Conservation (phyloP, 768 basidiomycete genomes). For the Collybiopsis luxurians region DNA sequence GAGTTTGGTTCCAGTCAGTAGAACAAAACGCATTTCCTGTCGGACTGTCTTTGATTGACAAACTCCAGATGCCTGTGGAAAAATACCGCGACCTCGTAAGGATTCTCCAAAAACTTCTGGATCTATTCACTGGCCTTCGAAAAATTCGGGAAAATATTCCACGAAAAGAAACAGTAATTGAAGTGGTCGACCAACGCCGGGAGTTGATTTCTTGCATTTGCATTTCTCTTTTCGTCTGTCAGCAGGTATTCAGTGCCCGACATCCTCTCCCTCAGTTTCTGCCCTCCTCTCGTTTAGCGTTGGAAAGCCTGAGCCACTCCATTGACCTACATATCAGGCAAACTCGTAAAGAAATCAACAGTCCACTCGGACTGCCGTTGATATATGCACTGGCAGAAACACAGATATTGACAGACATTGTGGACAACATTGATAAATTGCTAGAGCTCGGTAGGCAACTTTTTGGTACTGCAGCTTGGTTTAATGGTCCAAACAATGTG, state of each 20-base stretch:
- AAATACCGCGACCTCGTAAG: constrained; percentile 36
- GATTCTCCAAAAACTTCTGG: constrained; percentile 38
- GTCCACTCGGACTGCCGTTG: constrained; percentile 32
- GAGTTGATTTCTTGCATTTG: constrained; percentile 48
- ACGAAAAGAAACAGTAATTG: constrained; percentile 36
- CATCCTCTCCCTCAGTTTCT: constrained; percentile 50
- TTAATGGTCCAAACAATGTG: constrained; percentile 15
- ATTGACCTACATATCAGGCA: constrained; percentile 30
- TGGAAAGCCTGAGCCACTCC: constrained; percentile 28
- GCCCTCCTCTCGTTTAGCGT: constrained; percentile 41
- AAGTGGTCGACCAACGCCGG: constrained; percentile 35
- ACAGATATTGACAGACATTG: constrained; percentile 37
- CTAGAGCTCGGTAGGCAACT: constrained; percentile 36
- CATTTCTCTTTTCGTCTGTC: constrained; percentile 45
- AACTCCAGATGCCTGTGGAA: constrained; percentile 38
- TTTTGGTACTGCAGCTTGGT: constrained; percentile 45
- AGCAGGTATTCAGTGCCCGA: constrained; percentile 43
- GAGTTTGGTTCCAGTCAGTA: constrained; percentile 44
- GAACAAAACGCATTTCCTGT: not conserved
- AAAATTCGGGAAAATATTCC: constrained; percentile 47
- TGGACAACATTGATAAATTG: constrained; percentile 40
- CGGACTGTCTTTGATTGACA: not conserved
- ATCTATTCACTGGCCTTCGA: constrained; percentile 43
- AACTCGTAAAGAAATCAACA: constrained; percentile 14
- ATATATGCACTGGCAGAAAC: constrained; percentile 43